phyloP scores from a whole-genome alignment of 257 asterid species.

The Apocynum venetum region DNA sequence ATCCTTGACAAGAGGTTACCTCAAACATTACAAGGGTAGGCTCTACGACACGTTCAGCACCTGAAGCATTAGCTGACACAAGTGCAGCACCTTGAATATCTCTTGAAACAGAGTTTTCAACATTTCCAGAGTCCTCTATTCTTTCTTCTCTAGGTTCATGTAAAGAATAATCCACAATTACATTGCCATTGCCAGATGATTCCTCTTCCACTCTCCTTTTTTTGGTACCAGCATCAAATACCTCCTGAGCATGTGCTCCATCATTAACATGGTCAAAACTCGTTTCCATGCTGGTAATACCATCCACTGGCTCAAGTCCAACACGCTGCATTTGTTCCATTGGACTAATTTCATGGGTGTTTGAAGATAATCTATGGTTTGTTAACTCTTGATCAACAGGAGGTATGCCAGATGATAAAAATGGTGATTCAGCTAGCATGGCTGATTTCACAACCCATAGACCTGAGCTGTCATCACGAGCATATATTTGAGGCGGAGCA shows the following conservation, averaged over 20 bases:
- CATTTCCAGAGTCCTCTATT: constrained; percentile 50
- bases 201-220: constrained; percentile 80
- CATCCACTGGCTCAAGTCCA: constrained; percentile 57
- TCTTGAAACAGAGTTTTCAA: constrained; percentile 44
- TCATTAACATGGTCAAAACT: constrained; percentile 53
- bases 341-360: constrained; percentile 42
- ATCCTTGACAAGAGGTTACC: constrained; percentile 35
- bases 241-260: constrained; percentile 55
- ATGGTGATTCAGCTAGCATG: constrained; percentile 57
- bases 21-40: constrained; percentile 98
- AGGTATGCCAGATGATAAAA: constrained; percentile 34
- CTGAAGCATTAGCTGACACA: constrained; percentile 75
- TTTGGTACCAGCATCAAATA: constrained; percentile 74
- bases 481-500: constrained; percentile 85
- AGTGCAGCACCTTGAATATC: constrained; percentile 68
- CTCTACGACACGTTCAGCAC: constrained; percentile 86
- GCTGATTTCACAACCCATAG: constrained; percentile 76
- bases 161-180: constrained; percentile 45
- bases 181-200: constrained; percentile 57
- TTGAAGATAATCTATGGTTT: constrained; percentile 42
- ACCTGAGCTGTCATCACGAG: constrained; percentile 87
- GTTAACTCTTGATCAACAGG: constrained; percentile 36
- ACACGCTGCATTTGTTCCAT: constrained; percentile 60
- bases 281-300: constrained; percentile 76
- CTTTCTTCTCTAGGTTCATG: constrained; percentile 63